phyloP scores from a whole-genome alignment of 345 rosid genomes.

The Erysimum cheiranthoides region DNA sequence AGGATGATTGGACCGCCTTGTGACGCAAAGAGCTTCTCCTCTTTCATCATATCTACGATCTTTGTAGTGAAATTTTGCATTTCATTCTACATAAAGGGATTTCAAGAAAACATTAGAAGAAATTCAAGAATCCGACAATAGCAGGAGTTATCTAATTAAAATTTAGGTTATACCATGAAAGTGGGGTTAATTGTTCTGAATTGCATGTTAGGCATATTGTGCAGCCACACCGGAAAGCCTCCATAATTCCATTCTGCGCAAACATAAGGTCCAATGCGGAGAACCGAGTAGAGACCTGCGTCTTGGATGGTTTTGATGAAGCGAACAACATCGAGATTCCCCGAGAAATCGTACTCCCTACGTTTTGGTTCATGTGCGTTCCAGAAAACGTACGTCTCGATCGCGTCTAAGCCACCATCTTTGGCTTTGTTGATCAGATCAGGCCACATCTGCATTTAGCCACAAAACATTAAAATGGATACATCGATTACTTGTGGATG shows the following conservation, averaged over 20 bases:
- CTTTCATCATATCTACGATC: conserved; percentile 65
- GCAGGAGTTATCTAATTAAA: not conserved
- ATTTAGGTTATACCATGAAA: conserved; percentile 48
- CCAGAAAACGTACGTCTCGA: conserved; percentile 80
- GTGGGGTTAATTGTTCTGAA: conserved; percentile 51
- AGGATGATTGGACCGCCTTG: conserved; percentile 85
- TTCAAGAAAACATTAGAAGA: not conserved
- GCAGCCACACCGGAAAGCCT: conserved; percentile 72
- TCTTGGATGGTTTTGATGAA: conserved; percentile 64
- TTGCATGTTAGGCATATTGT: conserved; percentile 45
- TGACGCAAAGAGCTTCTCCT: conserved; percentile 68
- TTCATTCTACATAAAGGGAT: conserved; percentile 48
- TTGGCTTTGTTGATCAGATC: conserved; percentile 60
- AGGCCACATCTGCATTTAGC: conserved; percentile 67
- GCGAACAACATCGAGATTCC: conserved; percentile 59
- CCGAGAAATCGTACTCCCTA: conserved; percentile 58
- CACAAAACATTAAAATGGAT: not conserved
- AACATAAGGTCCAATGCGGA: conserved; percentile 75
- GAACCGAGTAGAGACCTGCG: conserved; percentile 58
- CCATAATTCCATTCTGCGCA: conserved; percentile 82
- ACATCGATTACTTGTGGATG: not conserved
- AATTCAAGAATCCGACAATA: not conserved
- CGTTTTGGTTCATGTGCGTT: conserved; percentile 63
- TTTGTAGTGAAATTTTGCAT: conserved; percentile 74
- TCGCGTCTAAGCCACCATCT: conserved; percentile 67